Conservation (phyloP, 2,329 filamentous ascomycete species). For the Fusarium fujikuroi region DNA sequence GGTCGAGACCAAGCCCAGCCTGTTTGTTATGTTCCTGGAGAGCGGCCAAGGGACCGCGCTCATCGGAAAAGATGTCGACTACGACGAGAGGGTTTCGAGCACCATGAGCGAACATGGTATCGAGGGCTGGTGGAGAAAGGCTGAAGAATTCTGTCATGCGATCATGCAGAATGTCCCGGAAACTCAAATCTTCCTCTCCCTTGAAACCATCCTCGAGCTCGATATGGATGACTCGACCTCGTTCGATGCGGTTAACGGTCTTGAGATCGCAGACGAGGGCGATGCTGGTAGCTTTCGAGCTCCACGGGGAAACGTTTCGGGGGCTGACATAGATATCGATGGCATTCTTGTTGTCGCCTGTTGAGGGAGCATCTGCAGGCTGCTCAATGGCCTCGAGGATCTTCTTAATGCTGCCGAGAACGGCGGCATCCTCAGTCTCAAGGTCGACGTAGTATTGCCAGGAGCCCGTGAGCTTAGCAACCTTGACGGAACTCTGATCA, state of each 20-base stretch:
- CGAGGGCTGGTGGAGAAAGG: constrained; percentile 72
- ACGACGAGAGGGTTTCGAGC: constrained; percentile 72
- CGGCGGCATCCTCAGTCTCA: constrained; percentile 49
- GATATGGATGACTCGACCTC: constrained; percentile 81
- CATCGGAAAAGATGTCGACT: constrained; percentile 77
- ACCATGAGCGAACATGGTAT: constrained; percentile 81
- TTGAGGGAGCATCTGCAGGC: constrained; percentile 41
- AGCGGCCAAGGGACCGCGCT: constrained; percentile 73
- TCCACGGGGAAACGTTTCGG: constrained; percentile 94
- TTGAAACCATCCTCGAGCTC: constrained; percentile 63
- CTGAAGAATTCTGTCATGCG: constrained; percentile 93
- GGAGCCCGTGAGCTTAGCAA: constrained; percentile 61
- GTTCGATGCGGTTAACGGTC: constrained; percentile 81
- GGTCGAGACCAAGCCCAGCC: constrained; percentile 86
- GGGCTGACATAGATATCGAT: constrained; percentile 79
- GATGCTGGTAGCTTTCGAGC: constrained; percentile 94
- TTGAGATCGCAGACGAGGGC: constrained; percentile 89
- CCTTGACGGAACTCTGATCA: constrained; percentile 55
- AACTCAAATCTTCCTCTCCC: constrained; percentile 60
- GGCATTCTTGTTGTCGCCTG: constrained; percentile 55
- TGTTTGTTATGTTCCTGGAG: constrained; percentile 85
- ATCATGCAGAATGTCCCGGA: constrained; percentile 83
- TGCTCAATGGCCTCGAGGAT: constrained; percentile 56
- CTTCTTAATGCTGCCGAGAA: constrained; percentile 58
- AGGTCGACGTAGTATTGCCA: constrained; percentile 77